phyloP scores from a whole-genome alignment of 2,329 filamentous ascomycete genomes.

The Fusarium robinianum region DNA sequence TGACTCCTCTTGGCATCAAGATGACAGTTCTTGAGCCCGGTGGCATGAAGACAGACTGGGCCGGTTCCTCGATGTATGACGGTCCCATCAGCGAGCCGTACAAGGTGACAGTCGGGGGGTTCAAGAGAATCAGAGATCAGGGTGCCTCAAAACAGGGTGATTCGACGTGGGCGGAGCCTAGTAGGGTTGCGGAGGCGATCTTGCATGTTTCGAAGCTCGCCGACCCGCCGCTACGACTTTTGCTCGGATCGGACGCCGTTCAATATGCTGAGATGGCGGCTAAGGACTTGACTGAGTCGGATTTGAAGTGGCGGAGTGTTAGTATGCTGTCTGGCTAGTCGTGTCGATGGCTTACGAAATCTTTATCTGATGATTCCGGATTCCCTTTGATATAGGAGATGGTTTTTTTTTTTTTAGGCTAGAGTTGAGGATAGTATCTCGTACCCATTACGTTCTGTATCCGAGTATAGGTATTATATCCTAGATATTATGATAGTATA shows the following conservation, averaged over 20 bases:
- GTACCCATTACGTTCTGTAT: too few relatives aligned
- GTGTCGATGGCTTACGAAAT: too few relatives aligned
- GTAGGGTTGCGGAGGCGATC: slow-evolving; percentile 37
- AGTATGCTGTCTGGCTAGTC: too few relatives aligned
- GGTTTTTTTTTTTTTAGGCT: too few relatives aligned
- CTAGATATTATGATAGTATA: too few relatives aligned
- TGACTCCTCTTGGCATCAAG: slow-evolving; percentile 45
- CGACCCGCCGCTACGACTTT: slow-evolving; percentile 40
- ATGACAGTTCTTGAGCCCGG: slow-evolving; percentile 47
- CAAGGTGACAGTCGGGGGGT: slow-evolving; percentile 41
- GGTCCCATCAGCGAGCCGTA: slow-evolving; percentile 43
- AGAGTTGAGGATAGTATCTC: too few relatives aligned
- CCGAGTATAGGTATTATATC: too few relatives aligned
- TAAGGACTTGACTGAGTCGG: slow-evolving; percentile 34
- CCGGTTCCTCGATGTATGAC: slow-evolving; percentile 36
- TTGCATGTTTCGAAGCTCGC: slow-evolving; percentile 33
- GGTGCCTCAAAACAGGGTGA: too few relatives aligned
- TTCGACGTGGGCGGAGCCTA: slow-evolving; percentile 17
- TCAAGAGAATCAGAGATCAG: slow-evolving; percentile 13
- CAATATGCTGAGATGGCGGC: slow-evolving; percentile 28
- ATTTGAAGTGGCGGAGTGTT: slow-evolving; percentile 38
- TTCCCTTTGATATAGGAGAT: too few relatives aligned
- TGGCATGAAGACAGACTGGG: slow-evolving; percentile 48
- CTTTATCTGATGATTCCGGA: too few relatives aligned
- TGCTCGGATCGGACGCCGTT: slow-evolving; percentile 39